Conservation (phyloP, 2,329 filamentous ascomycete species). For the Penicillium sclerotigenum region DNA sequence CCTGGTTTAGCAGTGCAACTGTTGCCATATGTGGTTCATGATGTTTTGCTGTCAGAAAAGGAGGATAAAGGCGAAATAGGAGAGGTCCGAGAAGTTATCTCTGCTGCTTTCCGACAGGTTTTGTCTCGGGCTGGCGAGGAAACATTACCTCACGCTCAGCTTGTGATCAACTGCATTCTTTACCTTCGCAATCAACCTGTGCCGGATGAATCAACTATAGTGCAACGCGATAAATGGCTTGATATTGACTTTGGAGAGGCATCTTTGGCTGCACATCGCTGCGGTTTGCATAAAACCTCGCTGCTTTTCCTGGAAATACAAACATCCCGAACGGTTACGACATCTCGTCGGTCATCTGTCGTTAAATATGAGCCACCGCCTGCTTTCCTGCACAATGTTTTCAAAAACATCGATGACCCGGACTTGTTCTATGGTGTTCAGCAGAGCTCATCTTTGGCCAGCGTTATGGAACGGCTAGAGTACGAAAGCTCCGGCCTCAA, state of each 20-base stretch:
- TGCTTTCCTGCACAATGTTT: conserved; percentile 74
- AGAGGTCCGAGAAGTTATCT: conserved; percentile 60
- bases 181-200: conserved; percentile 81
- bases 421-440: conserved; percentile 93
- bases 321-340: conserved; percentile 54
- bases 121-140: conserved; percentile 48
- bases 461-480: conserved; percentile 76
- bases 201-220: conserved; percentile 72
- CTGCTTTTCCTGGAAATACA: conserved; percentile 77
- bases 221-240: conserved; percentile 79
- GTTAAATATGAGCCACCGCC: conserved; percentile 55
- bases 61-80: conserved; percentile 60
- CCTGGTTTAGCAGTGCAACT: conserved; percentile 68
- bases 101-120: conserved; percentile 62
- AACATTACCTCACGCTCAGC: conserved; percentile 62
- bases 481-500: conserved; percentile 87
- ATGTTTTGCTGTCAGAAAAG: conserved; percentile 69
- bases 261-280: conserved; percentile 68
- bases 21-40: conserved; percentile 81
- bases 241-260: conserved; percentile 72
- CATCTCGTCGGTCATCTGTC: conserved; percentile 65
- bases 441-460: conserved; percentile 70
- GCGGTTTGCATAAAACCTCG: conserved; percentile 83
- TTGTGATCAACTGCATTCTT: conserved; percentile 74
- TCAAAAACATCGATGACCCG: conserved; percentile 89